Evolutionary conservation across 371 early-diverging fungal species (phyloP).

Genomic region (Sporodiniella umbellata): DNA sequence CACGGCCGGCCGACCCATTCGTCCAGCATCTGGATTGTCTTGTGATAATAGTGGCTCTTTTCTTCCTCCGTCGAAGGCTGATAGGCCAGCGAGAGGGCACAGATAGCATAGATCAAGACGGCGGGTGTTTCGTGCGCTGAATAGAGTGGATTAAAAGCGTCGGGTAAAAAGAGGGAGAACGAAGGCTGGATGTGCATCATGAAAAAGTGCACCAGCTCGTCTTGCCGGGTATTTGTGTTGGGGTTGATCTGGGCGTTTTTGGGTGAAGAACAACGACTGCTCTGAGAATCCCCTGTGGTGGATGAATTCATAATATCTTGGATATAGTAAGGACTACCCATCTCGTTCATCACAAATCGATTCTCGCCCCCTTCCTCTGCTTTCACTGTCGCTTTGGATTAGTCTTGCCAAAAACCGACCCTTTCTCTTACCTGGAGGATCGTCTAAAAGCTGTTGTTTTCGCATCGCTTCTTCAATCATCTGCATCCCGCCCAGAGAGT

Average conservation of each 20-base stretch:
- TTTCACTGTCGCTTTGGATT: neutral
- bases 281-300: slow-evolving; percentile 8
- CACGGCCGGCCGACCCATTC: slow-evolving; percentile 65
- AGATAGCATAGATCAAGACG: slow-evolving; percentile 46
- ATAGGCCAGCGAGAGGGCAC: slow-evolving; percentile 49
- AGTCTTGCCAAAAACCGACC: neutral
- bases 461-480: slow-evolving; percentile 22
- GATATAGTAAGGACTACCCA: slow-evolving; percentile 17
- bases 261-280: neutral
- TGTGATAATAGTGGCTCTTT: slow-evolving; percentile 26
- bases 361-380: slow-evolving; percentile 1
- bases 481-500: slow-evolving; percentile 16
- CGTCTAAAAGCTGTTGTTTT: slow-evolving; percentile 12
- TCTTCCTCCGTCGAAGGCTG: slow-evolving; percentile 10
- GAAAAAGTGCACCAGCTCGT: slow-evolving; percentile 7
- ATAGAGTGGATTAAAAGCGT: slow-evolving; percentile 15
- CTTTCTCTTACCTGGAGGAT: neutral
- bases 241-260: too few relatives aligned
- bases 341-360: slow-evolving; percentile 14
- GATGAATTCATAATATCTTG: slow-evolving; percentile 8
- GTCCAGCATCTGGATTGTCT: slow-evolving; percentile 50
- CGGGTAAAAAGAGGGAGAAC: slow-evolving; percentile 23
- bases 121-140: slow-evolving; percentile 11
- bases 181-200: slow-evolving; percentile 19
- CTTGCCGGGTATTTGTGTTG: neutral